Evolutionary conservation across 768 basidiomycete genomes (phyloP).

Genomic region (Lactarius hengduanensis): DNA sequence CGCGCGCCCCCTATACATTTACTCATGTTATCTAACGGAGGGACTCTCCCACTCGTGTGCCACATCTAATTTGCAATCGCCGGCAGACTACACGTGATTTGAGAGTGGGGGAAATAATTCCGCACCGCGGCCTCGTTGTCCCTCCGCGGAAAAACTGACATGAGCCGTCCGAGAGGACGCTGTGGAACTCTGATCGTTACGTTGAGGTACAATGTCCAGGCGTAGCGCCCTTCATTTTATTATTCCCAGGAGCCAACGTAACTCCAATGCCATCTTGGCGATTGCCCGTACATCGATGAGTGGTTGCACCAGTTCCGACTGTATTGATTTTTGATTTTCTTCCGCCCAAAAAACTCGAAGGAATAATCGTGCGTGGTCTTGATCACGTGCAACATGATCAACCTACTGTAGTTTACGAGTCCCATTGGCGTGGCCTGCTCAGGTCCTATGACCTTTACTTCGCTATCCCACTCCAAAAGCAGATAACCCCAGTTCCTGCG

Average conservation of each 20-base stretch:
- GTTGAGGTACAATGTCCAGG: background rate
- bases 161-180: background rate
- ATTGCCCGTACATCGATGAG: background rate
- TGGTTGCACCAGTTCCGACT: background rate
- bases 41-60: background rate
- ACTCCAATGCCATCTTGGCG: background rate
- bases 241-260: background rate
- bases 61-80: background rate
- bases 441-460: background rate
- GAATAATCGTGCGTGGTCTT: background rate
- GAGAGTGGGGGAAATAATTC: background rate
- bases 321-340: background rate
- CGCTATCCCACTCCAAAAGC: background rate
- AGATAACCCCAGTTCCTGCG: background rate
- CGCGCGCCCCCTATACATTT: background rate
- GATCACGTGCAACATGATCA: background rate
- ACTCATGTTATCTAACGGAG: background rate
- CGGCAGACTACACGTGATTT: background rate
- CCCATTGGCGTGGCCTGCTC: background rate
- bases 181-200: background rate
- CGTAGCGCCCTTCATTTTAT: background rate
- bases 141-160: background rate
- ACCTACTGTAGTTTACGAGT: background rate
- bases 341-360: background rate
- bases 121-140: background rate